Evolutionary conservation across 805 yeast species (phyloP).

Genomic region (Metschnikowia koreensis): DNA sequence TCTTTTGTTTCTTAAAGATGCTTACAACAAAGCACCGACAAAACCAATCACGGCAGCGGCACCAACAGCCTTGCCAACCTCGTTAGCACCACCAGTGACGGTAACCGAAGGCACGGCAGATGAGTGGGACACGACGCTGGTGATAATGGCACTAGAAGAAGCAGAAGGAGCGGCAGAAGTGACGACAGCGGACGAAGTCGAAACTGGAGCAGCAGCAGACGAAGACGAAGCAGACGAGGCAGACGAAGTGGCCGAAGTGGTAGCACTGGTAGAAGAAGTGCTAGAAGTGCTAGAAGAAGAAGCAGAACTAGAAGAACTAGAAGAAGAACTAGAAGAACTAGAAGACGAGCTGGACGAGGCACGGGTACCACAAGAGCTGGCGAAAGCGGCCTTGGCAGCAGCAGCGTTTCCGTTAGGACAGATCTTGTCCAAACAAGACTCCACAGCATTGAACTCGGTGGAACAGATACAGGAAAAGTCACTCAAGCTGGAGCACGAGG

Average conservation of each 20-base stretch:
- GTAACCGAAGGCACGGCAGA: conserved; percentile 17
- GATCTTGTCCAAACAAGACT: conserved; percentile 58
- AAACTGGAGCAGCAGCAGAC: conserved; percentile 10
- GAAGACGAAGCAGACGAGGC: conserved; percentile 23
- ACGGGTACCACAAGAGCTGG: conserved; percentile 49
- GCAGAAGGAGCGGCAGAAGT: not conserved
- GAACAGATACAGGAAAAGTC: conserved; percentile 70
- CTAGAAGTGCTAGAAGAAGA: conserved; percentile 11
- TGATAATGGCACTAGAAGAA: not conserved
- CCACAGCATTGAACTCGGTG: conserved; percentile 50
- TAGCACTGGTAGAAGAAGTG: conserved; percentile 14
- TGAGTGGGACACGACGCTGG: conserved; percentile 13
- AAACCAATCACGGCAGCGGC: conserved; percentile 43
- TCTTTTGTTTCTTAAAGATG: not conserved
- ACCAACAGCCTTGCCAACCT: conserved; percentile 29
- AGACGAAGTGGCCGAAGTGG: conserved; percentile 16
- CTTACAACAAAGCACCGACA: conserved; percentile 33
- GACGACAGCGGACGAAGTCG: conserved; percentile 9
- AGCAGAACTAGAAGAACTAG: conserved; percentile 21
- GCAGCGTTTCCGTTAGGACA: conserved; percentile 67
- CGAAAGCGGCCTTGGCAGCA: conserved; percentile 59
- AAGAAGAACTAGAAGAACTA: too few species aligned
- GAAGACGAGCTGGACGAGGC: too few species aligned
- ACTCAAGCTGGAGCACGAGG: conserved; percentile 56
- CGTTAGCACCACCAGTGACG: conserved; percentile 23